Percentiles rank a stretch among this genome's conserved stretches.
phyloP scores from a whole-genome alignment of 169 alveolate species.

The Plasmodium inui region DNA sequence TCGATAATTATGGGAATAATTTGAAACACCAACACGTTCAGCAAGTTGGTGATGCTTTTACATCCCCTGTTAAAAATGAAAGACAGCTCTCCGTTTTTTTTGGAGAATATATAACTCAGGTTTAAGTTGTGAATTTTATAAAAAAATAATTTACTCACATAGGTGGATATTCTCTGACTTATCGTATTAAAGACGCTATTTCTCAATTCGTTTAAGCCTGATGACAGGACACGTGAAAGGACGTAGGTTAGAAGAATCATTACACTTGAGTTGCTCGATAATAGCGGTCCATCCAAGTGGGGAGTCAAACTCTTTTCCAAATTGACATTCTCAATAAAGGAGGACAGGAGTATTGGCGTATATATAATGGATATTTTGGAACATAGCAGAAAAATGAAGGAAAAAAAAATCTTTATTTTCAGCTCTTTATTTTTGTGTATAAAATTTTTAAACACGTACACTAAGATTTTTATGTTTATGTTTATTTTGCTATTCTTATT shows the following conservation, averaged over 20 bases:
- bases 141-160: constrained; percentile 82
- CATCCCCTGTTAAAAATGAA: constrained; percentile 83
- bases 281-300: not conserved
- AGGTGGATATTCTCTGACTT: constrained; percentile 81
- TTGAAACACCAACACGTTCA: constrained; percentile 84
- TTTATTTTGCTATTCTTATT: constrained; percentile 59
- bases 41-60: constrained; percentile 83
- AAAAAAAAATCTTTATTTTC: constrained; percentile 51
- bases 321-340: constrained; percentile 76
- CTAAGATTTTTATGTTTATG: constrained; percentile 47
- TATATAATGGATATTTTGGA: constrained; percentile 68
- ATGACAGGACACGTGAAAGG: constrained; percentile 58
- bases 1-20: constrained; percentile 87
- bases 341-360: constrained; percentile 56
- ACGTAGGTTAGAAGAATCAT: constrained; percentile 41
- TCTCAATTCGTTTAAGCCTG: constrained; percentile 80
- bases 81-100: constrained; percentile 85
- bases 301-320: constrained; percentile 27
- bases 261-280: constrained; percentile 27
- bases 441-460: constrained; percentile 74
- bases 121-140: constrained; percentile 83
- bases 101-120: constrained; percentile 81
- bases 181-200: constrained; percentile 83
- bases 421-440: constrained; percentile 64
- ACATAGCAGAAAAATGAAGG: constrained; percentile 64